Base-by-base conservation (phyloP, 2,329 filamentous ascomycete species). In the Diplodia corticola region DNA sequence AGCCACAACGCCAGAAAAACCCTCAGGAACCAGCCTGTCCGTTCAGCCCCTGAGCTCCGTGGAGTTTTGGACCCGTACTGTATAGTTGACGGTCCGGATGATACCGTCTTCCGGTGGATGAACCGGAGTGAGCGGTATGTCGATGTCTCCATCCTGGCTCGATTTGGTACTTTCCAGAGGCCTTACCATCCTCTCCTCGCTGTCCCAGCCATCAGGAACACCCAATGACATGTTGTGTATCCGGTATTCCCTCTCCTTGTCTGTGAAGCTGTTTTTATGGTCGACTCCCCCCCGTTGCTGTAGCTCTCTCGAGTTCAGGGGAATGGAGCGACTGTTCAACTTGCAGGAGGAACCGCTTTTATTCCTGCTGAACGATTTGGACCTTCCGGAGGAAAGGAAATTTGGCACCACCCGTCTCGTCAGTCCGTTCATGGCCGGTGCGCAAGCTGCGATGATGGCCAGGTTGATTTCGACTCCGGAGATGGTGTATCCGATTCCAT, bases 371-470 rank as follows among this genome's bases (percentile, higher is more conserved):
- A 49, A 61, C 10, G 57, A 61, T 15, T 30, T 44, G 26, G 53
- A 68, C 65, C 60, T 67, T 12, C 69, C 66, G 1, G 71, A 69
- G 3, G 72, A 70, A 66, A 77, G 77, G 24, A 75, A 74, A 5
- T 61, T 68, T 6, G 76, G 76, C 65, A 74, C 70, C 9, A 77
- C 57, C 44, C 71, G 70, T 3, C 76, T 74, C 35, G 84, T 69
- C 15, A 83, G 77, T 2, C 83, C 83, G 5, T 82, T 78, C 46
- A 86, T 74, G 0, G 84, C 84, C 0, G 84, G 84, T 0, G 85
- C 80, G 68, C 82, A 85, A 6, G 84, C 84, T 0, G 83, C 84
- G 50, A 84, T 76, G 68, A 86, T 84, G 59, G 83, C 84, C 0
- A 81, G 69, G 35, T 76, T 74, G 5, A 80, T 71, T 69, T 82